phyloP scores from a whole-genome alignment of 163 green algal species.

The Volvox carteri region DNA sequence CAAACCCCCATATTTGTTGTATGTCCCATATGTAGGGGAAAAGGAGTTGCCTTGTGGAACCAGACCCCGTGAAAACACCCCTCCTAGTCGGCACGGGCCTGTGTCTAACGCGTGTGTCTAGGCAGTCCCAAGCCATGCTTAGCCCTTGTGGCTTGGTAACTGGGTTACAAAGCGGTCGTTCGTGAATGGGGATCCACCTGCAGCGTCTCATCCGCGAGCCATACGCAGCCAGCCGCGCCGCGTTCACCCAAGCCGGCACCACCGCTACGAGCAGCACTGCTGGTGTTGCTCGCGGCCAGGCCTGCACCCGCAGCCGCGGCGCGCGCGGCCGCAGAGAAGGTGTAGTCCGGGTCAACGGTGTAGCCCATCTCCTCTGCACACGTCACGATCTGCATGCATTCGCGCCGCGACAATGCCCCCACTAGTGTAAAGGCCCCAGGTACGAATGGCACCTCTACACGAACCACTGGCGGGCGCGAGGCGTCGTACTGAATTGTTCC shows the following conservation, averaged over 20 bases:
- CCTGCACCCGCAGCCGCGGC: conserved; percentile 30
- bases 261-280: conserved; percentile 53
- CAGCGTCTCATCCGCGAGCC: conserved; percentile 69
- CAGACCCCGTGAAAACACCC: too few species aligned
- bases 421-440: conserved; percentile 65
- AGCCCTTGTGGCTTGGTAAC: too few species aligned
- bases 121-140: too few species aligned
- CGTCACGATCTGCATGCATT: conserved; percentile 69
- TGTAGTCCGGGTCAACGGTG: conserved; percentile 46
- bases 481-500: conserved; percentile 55
- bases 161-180: too few species aligned
- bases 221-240: conserved; percentile 67
- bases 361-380: conserved; percentile 68
- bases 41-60: too few species aligned
- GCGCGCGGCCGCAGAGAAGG: conserved; percentile 15
- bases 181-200: too few species aligned
- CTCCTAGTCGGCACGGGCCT: too few species aligned
- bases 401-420: conserved; percentile 55
- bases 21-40: too few species aligned
- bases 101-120: too few species aligned
- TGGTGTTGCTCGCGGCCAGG: not conserved
- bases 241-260: conserved; percentile 54
- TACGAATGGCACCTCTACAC: conserved; percentile 67
- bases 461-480: conserved; percentile 36
- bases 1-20: too few species aligned